Evolutionary conservation across 2,329 filamentous ascomycete genomes (phyloP).

Genomic region (Didymellaceae sp.): DNA sequence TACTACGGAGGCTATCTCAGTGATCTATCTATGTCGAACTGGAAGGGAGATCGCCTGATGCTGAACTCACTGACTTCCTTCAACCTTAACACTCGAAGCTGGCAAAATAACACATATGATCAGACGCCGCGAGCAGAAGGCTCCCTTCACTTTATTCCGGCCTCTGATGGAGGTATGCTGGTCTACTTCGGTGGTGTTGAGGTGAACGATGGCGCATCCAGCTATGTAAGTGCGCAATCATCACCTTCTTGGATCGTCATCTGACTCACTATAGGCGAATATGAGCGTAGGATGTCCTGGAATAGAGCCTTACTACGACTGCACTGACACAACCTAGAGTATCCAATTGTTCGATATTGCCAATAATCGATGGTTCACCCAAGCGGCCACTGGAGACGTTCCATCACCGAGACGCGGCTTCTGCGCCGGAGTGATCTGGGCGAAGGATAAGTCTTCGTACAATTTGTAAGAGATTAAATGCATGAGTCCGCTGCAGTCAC

Average conservation of each 20-base stretch:
- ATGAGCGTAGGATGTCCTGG: slow-evolving; percentile 22
- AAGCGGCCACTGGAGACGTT: slow-evolving; percentile 60
- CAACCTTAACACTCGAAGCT: slow-evolving; percentile 58
- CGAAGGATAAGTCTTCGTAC: slow-evolving; percentile 64
- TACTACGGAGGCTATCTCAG: slow-evolving; percentile 67
- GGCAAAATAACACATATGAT: slow-evolving; percentile 60
- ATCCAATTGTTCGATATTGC: slow-evolving; percentile 65
- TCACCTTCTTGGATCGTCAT: not conserved
- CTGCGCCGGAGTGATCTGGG: slow-evolving; percentile 65
- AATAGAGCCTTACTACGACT: not conserved
- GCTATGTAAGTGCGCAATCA: slow-evolving; percentile 11
- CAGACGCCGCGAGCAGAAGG: slow-evolving; percentile 62
- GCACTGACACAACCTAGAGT: slow-evolving; percentile 9
- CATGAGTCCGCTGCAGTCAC: no score
- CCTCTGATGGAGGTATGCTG: slow-evolving; percentile 63
- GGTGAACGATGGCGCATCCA: not conserved
- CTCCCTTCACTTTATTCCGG: slow-evolving; percentile 63
- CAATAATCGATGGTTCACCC: slow-evolving; percentile 64
- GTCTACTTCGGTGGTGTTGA: slow-evolving; percentile 65
- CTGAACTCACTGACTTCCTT: slow-evolving; percentile 10
- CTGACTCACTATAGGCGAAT: slow-evolving; percentile 22
- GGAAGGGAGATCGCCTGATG: slow-evolving; percentile 14
- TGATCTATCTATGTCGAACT: slow-evolving; percentile 53
- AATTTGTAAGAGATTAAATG: slow-evolving; percentile 68
- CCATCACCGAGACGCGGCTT: slow-evolving; percentile 62